Percentiles rank a stretch among this genome's conserved stretches.
phyloP scores from a whole-genome alignment of 345 rosid species.

The Brassica juncea region DNA sequence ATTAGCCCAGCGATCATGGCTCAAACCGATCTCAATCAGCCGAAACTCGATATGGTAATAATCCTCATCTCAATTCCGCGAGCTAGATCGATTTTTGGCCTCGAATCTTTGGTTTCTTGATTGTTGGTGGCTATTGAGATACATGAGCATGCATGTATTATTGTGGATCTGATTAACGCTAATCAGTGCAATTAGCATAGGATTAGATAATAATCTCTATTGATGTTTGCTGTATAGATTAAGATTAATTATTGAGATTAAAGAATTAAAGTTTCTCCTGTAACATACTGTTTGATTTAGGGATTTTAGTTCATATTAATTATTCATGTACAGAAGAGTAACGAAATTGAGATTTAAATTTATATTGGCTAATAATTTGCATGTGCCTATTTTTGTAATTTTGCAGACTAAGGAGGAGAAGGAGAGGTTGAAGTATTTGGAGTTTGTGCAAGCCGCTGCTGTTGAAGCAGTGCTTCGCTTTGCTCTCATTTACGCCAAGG shows the following conservation, averaged over 20 bases:
- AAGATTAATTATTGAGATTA: not conserved
- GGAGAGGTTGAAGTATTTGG: conserved; percentile 70
- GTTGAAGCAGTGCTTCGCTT: conserved; percentile 58
- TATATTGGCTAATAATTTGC: conserved; percentile 16
- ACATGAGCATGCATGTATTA: not conserved
- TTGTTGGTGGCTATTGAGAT: not conserved
- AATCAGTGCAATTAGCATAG: not conserved
- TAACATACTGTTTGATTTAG: too few relatives aligned
- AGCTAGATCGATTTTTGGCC: not conserved
- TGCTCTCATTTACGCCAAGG: conserved; percentile 58
- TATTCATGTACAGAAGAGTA: too few relatives aligned
- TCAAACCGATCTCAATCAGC: conserved; percentile 37
- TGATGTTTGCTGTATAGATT: not conserved
- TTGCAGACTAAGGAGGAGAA: conserved; percentile 40
- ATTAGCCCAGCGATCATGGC: conserved; percentile 35
- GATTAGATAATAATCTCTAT: too few relatives aligned
- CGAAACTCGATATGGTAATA: conserved; percentile 38
- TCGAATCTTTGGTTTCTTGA: not conserved
- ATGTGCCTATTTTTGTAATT: not conserved
- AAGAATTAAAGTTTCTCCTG: not conserved
- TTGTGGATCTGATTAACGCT: not conserved
- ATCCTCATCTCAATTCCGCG: not conserved
- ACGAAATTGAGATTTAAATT: too few relatives aligned
- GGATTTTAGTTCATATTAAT: too few relatives aligned
- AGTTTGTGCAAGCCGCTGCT: conserved; percentile 80